Evolutionary conservation across 129 eudicot species (phyloP).

Genomic region (Saussurea involucrata): DNA sequence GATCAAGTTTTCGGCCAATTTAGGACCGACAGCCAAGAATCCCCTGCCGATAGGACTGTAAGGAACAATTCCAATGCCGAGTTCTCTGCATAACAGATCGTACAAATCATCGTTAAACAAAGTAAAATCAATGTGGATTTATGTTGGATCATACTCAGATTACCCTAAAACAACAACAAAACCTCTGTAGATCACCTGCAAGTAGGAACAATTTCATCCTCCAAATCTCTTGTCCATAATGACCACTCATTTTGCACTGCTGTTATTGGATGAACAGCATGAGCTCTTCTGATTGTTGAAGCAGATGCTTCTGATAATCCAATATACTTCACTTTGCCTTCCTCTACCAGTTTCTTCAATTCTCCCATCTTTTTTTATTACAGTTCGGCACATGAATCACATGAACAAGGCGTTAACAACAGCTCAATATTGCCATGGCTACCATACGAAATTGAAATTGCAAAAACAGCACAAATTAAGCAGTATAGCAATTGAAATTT

Average conservation of each 20-base stretch:
- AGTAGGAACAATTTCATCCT: slow-evolving; percentile 50
- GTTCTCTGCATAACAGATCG: slow-evolving; percentile 40
- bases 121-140: background rate
- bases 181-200: slow-evolving; percentile 42
- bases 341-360: slow-evolving; percentile 64
- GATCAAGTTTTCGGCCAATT: slow-evolving; percentile 36
- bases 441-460: background rate
- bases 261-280: slow-evolving; percentile 73
- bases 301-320: slow-evolving; percentile 76
- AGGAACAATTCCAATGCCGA: slow-evolving; percentile 71
- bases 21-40: slow-evolving; percentile 39
- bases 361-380: slow-evolving; percentile 44
- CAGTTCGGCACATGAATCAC: background rate
- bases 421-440: background rate
- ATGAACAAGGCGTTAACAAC: background rate
- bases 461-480: background rate
- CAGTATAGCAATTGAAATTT: background rate
- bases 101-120: background rate
- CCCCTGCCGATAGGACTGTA: slow-evolving; percentile 64
- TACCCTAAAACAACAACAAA: background rate
- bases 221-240: slow-evolving; percentile 64
- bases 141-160: background rate
- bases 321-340: slow-evolving; percentile 66
- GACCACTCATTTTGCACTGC: slow-evolving; percentile 76
- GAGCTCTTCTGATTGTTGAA: slow-evolving; percentile 74